These are phyloP conservation scores for Vigna radiata DNA, from an alignment of 306 rosid genomes.

Conservation along the genomic window DNA sequence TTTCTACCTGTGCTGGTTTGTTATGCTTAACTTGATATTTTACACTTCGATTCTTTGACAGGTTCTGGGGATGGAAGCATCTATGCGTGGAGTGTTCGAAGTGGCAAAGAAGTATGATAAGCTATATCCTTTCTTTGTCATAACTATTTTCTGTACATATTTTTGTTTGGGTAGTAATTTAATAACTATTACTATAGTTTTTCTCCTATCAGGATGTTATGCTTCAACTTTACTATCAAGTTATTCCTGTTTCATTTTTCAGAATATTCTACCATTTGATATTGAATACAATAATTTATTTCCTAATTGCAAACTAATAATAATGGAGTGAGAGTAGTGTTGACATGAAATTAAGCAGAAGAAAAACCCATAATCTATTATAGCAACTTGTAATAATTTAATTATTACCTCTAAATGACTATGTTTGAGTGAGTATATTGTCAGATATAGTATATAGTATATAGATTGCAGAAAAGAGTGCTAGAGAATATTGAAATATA, in stretches of 20 bases:
- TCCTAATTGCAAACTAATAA: slow-evolving; percentile 10
- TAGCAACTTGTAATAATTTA: no score
- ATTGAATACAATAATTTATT: slow-evolving; percentile 13
- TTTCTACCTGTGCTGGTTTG: slow-evolving; percentile 29
- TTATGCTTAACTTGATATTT: slow-evolving; percentile 33
- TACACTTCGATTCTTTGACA: slow-evolving; percentile 47
- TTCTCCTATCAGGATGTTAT: slow-evolving; percentile 1
- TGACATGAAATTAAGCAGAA: no score
- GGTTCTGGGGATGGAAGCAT: slow-evolving; percentile 97
- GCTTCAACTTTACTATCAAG: background rate
- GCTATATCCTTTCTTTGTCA: slow-evolving; percentile 13
- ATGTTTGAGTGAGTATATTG: no score
- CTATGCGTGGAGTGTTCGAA: slow-evolving; percentile 85
- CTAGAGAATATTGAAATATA: no score
- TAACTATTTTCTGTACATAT: background rate
- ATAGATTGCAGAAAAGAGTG: no score
- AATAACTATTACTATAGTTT: background rate
- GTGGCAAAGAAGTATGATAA: slow-evolving; percentile 83
- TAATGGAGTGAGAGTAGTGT: slow-evolving; percentile 19
- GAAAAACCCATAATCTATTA: no score
- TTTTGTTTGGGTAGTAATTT: slow-evolving; percentile 17
- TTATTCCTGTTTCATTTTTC: background rate
- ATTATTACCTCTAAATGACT: background rate
- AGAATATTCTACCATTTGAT: slow-evolving; percentile 1
- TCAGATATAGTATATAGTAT: no score